Conservation (phyloP, 208 protist species). For the Acanthamoeba lenticulata region DNA sequence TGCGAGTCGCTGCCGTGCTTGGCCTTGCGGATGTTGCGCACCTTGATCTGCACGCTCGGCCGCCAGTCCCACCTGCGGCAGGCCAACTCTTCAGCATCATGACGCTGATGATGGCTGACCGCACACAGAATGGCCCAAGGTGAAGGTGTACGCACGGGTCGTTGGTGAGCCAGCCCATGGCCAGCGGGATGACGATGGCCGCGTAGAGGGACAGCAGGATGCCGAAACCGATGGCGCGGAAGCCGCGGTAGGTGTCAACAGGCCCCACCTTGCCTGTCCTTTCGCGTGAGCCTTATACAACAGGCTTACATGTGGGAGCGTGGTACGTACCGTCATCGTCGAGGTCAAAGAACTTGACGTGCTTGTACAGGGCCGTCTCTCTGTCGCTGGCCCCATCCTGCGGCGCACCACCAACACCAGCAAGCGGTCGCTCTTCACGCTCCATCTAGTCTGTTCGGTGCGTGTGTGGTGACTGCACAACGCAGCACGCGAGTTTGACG, state of each 20-base stretch:
- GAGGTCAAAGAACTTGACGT: slow-evolving; percentile 25
- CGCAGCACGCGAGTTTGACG: no score
- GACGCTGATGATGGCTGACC: background rate
- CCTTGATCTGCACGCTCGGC: background rate
- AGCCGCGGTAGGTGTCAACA: background rate
- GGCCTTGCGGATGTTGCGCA: background rate
- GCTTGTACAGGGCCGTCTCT: slow-evolving; percentile 21
- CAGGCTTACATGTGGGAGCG: no score
- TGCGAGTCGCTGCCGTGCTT: slow-evolving; percentile 45
- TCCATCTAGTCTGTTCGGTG: background rate
- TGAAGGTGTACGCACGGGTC: background rate
- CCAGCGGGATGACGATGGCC: slow-evolving; percentile 7
- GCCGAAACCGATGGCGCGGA: background rate
- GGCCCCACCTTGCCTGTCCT: background rate
- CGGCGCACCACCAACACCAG: no score
- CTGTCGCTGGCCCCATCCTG: background rate
- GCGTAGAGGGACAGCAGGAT: background rate
- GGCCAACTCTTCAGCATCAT: background rate
- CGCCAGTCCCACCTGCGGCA: slow-evolving; percentile 5
- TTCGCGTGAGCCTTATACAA: no score
- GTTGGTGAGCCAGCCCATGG: background rate
- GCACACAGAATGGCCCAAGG: background rate
- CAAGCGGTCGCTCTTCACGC: background rate
- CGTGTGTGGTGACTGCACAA: no score
- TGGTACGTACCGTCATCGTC: background rate